These are phyloP conservation scores for Coprinopsis sp. DNA, from an alignment of 768 basidiomycete species.

Conservation along the genomic window DNA sequence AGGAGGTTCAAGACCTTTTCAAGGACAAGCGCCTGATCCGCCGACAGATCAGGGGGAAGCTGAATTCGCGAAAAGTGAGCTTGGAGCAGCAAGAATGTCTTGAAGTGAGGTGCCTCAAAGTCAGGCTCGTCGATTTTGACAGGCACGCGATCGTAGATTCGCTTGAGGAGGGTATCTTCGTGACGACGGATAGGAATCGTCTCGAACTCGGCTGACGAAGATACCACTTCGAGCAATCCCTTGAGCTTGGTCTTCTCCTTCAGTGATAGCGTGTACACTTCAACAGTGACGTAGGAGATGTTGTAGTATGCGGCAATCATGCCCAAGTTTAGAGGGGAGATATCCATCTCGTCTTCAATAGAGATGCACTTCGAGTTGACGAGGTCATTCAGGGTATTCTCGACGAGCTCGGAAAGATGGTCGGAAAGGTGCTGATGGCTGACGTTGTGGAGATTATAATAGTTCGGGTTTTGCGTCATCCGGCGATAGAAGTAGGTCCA, in stretches of 20 bases:
- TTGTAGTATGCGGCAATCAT: slow-evolving; percentile 99
- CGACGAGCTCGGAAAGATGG: slow-evolving; percentile 93
- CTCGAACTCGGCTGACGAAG: slow-evolving; percentile 96
- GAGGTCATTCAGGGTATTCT: slow-evolving; percentile 86
- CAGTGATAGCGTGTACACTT: slow-evolving; percentile 92
- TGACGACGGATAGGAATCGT: slow-evolving; percentile 90
- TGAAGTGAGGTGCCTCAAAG: slow-evolving; percentile 96
- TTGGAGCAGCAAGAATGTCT: slow-evolving; percentile 94
- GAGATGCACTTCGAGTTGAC: slow-evolving; percentile 93
- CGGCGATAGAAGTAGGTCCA: slow-evolving; percentile 99
- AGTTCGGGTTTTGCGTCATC: slow-evolving; percentile 96
- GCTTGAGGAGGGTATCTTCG: slow-evolving; percentile 78
- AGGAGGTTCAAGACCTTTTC: slow-evolving; percentile 88
- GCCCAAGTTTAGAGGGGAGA: slow-evolving; percentile 87
- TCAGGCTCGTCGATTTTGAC: slow-evolving; percentile 83
- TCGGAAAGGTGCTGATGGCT: slow-evolving; percentile 94
- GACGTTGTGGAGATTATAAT: slow-evolving; percentile 92
- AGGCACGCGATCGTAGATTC: slow-evolving; percentile 94
- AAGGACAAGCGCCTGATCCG: slow-evolving; percentile 84
- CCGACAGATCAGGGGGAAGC: slow-evolving; percentile 88
- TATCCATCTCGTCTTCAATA: slow-evolving; percentile 96
- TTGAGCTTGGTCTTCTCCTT: slow-evolving; percentile 97
- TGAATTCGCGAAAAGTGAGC: slow-evolving; percentile 94
- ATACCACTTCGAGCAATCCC: slow-evolving; percentile 93
- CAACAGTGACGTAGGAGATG: slow-evolving; percentile 93